Evolutionary conservation across 345 rosid genomes (phyloP), one percentile per base, ranked within the genome.

Genomic region (Ceriops decandra): DNA sequence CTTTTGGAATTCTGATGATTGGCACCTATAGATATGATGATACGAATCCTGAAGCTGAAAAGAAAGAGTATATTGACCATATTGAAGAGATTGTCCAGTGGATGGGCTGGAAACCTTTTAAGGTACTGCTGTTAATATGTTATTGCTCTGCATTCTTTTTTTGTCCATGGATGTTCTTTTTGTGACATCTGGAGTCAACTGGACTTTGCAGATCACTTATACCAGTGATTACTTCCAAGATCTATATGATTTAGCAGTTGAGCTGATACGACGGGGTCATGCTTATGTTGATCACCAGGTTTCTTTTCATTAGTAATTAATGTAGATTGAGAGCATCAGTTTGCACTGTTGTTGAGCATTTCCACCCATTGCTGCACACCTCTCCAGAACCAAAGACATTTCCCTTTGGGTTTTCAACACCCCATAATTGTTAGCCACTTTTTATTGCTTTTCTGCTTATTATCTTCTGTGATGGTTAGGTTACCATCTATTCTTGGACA

Each of bases 261-360:
- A 92, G 81, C 85, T 92, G 72, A 88, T 92, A 71, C 77, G 82
- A 56, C 82, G 96, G 79, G 98, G 98, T 73, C 92, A 86, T 81
- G 98, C 98, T 66, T 90, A 90, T 82, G 92, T 92, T 78, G 99
- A 95, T 85, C 97, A 95, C 75, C 99, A 92, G 97, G 99, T 95
- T 76, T 26, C 46, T 56, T 30, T 21, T 21, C 31, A 21, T 21
- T 56, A 24, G 28, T 56, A 56, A 56, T 56, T 24, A 42, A 13
- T 42, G 49, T 42, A 42, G 49, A 42, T 42, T 42, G 49, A 42
- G 49, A 42, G 49, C 19, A 42, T 42, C 5, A 42, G 49, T 56
- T 54, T 54, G 58, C 24, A 9, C 19, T 56, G 59, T 56, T 56
- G 11, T 56, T 56, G 31, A 24, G 59, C 31, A 24, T 56, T 56